Evolutionary conservation across 2,329 filamentous ascomycete genomes (phyloP).

Genomic region (Sphaceloma murrayae): DNA sequence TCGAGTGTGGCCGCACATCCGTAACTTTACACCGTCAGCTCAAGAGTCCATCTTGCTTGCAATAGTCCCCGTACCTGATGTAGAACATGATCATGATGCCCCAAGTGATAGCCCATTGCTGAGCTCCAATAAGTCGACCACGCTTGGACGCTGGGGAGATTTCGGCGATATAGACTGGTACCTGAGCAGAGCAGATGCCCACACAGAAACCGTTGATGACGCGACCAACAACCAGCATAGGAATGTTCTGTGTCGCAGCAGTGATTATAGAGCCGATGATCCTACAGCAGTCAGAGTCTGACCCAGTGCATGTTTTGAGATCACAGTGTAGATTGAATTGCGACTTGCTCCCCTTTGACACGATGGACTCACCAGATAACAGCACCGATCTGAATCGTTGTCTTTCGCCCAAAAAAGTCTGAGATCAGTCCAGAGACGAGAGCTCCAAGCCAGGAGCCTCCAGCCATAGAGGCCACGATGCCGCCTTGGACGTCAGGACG

Average conservation of each 20-base stretch:
- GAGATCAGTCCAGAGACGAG: constrained; percentile 50
- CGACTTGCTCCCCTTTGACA: background rate
- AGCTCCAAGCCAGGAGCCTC: constrained; percentile 58
- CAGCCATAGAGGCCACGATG: constrained; percentile 62
- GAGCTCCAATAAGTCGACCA: constrained; percentile 58
- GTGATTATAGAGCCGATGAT: constrained; percentile 53
- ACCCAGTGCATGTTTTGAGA: too few species aligned
- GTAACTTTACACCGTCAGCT: too few species aligned
- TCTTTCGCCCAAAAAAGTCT: constrained; percentile 47
- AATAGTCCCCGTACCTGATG: constrained; percentile 42
- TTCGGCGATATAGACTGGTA: constrained; percentile 60
- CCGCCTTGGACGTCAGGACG: constrained; percentile 51
- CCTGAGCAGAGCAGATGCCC: constrained; percentile 62
- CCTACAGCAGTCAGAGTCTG: constrained; percentile 31
- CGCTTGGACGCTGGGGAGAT: constrained; percentile 50
- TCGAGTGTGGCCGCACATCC: constrained; percentile 51
- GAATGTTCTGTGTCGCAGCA: constrained; percentile 54
- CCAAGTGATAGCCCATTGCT: constrained; percentile 64
- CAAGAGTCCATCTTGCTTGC: too few species aligned
- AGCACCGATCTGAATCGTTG: constrained; percentile 43
- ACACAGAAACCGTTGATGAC: constrained; percentile 63
- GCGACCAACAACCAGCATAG: constrained; percentile 62
- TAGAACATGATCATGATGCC: constrained; percentile 60
- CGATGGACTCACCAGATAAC: constrained; percentile 22
- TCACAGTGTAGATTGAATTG: too few species aligned